phyloP scores from a whole-genome alignment of 192 early-diverging fungal genomes.

The Funneliformis mosseae region DNA sequence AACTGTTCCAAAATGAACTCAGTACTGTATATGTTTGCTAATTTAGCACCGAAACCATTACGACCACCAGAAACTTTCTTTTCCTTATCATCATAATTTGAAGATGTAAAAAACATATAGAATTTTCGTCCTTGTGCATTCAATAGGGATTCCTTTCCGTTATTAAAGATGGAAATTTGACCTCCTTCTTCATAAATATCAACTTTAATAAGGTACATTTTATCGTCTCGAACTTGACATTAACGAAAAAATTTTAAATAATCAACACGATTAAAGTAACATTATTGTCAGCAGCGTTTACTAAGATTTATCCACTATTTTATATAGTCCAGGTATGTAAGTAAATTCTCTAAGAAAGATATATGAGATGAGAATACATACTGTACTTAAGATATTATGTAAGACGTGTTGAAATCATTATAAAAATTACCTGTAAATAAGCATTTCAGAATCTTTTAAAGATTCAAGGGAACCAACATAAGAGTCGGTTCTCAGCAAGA shows the following conservation, averaged over 20 bases:
- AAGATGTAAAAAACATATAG: constrained; percentile 94
- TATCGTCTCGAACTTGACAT: constrained; percentile 70
- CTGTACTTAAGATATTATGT: no score
- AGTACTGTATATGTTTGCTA: constrained; percentile 95
- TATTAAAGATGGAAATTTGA: constrained; percentile 88
- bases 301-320: constrained; percentile 98
- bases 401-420: no score
- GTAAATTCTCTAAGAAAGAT: constrained; percentile 54
- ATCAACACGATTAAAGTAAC: no score
- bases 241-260: no score
- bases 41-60: constrained; percentile 93
- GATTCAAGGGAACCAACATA: constrained; percentile 96
- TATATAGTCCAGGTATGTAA: constrained; percentile 91
- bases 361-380: no score
- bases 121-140: constrained; percentile 91
- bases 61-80: constrained; percentile 95
- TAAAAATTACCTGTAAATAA: constrained; percentile 23
- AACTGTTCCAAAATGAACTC: constrained; percentile 94
- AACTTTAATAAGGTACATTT: constrained; percentile 86
- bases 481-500: constrained; percentile 91
- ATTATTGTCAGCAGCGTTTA: constrained; percentile 95
- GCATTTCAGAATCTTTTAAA: constrained; percentile 61
- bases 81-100: constrained; percentile 95
- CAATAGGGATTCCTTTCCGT: constrained; percentile 94
- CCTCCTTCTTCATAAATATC: constrained; percentile 79